Conservation (phyloP, 495 filamentous ascomycete species). For the Talaromyces stipitatus region DNA sequence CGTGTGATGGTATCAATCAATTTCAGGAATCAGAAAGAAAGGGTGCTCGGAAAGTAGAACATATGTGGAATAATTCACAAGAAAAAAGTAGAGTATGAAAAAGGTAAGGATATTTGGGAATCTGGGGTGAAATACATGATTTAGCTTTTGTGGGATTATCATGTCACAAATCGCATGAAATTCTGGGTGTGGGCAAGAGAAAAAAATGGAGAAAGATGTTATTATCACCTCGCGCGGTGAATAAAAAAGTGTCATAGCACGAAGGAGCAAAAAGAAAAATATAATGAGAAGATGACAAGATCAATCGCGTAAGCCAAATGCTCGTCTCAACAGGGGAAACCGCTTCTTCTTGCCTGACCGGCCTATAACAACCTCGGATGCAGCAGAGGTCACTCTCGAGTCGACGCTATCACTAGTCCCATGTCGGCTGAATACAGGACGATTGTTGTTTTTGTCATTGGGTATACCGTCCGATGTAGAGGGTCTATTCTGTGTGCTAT, state of each 20-base stretch:
- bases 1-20: not conserved
- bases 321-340: slow-evolving; percentile 40
- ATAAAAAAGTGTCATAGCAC: not conserved
- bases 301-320: slow-evolving; percentile 37
- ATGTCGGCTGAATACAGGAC: slow-evolving; percentile 8
- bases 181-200: not conserved
- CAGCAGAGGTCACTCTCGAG: slow-evolving; percentile 7
- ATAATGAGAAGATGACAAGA: not conserved
- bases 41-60: not conserved
- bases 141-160: too few species aligned
- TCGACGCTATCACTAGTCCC: slow-evolving; percentile 7
- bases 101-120: not conserved
- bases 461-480: slow-evolving; percentile 6
- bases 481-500: not conserved
- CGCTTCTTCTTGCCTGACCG: slow-evolving; percentile 42
- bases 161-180: too few species aligned
- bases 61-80: not conserved
- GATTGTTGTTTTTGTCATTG: slow-evolving; percentile 3
- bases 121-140: too few species aligned
- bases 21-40: not conserved
- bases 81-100: not conserved
- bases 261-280: not conserved
- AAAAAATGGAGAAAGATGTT: not conserved
- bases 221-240: not conserved
- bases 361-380: slow-evolving; percentile 29